Evolutionary conservation across 352 stramenopile genomes (phyloP).

Genomic region (Thalassiosira hispida): DNA sequence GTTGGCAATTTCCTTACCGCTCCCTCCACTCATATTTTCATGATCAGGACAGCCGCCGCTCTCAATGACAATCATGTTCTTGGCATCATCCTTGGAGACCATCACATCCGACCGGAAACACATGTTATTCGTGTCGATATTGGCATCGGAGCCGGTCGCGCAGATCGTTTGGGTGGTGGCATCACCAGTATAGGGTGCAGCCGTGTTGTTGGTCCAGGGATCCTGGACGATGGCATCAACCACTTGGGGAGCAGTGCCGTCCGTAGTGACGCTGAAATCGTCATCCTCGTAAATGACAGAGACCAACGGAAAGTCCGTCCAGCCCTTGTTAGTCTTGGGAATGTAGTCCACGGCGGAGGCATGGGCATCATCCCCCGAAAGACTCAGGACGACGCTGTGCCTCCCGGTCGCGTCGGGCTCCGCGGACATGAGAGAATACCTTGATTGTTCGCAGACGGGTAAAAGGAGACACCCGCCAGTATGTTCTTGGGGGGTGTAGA

Average conservation of each 20-base stretch:
- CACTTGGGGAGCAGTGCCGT: not conserved
- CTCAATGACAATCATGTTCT: conserved; percentile 36
- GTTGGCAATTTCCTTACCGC: conserved; percentile 20
- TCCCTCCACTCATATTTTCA: conserved; percentile 33
- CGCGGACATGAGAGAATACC: conserved; percentile 23
- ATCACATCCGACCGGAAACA: conserved; percentile 42
- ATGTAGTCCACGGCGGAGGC: conserved; percentile 19
- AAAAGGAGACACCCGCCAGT: conserved; percentile 33
- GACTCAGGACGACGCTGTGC: conserved; percentile 20
- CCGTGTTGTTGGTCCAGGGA: conserved; percentile 12
- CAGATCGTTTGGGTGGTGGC: conserved; percentile 33
- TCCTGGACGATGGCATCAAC: conserved; percentile 13
- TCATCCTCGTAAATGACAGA: conserved; percentile 30
- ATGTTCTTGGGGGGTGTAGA: conserved; percentile 31
- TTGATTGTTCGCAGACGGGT: not conserved
- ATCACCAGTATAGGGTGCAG: conserved; percentile 22
- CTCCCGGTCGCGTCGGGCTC: conserved; percentile 8
- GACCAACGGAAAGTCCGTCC: conserved; percentile 7
- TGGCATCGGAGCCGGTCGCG: not conserved
- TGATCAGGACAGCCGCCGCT: conserved; percentile 45
- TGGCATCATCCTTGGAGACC: conserved; percentile 9
- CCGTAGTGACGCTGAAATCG: not conserved
- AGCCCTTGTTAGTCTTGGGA: not conserved
- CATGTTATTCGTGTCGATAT: conserved; percentile 34
- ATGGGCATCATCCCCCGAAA: conserved; percentile 10